Evolutionary conservation across 257 asterid species (phyloP), one percentile per base, ranked within the genome.

Genomic region (Misopates orontium): DNA sequence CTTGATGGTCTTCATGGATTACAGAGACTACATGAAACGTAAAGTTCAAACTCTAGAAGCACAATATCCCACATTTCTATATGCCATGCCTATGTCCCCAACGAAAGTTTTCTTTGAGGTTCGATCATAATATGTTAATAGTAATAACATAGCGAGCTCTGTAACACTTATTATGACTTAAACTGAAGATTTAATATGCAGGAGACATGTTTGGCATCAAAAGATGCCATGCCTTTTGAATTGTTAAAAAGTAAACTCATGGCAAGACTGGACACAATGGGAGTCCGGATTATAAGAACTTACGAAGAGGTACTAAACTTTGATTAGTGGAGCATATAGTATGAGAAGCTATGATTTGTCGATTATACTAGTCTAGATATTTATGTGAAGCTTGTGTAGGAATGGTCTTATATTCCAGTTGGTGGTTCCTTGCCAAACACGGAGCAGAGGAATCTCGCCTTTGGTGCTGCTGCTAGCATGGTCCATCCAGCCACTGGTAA

Each of bases 381-480:
- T 9, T 39, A n/a, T 47, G 44, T 7, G 63, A 73, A 76, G 45
- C 22, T 31, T 74, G 70, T 54, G 77, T 69, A 94, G 99, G 99
- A 94, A 68, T 94, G 99, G 99, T 88, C 99, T 66, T 94, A 94
- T 65, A 94, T 94, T 71, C 99, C 99, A 4, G 96, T 94, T 48
- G 99, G 99, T 45, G 99, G 99, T 66, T 94, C 99, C 32, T 82
- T 94, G 77, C 99, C 99, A 21, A 90, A 84, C 75, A 94, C 97
- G 0, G 96, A 83, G 81, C 99, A 94, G 77, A 88, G 84, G 67
- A 94, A 91, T 77, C 96, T 94, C 15, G 99, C 99, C 74, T 94
- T 94, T 73, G 99, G 99, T 55, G 99, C 99, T 76, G 99, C 99
- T 76, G 99, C 99, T 71, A 94, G 99, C 87, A 90, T 94, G 99